Base-by-base conservation (phyloP, 495 filamentous ascomycete species). In the Penicillium cataractarum region DNA sequence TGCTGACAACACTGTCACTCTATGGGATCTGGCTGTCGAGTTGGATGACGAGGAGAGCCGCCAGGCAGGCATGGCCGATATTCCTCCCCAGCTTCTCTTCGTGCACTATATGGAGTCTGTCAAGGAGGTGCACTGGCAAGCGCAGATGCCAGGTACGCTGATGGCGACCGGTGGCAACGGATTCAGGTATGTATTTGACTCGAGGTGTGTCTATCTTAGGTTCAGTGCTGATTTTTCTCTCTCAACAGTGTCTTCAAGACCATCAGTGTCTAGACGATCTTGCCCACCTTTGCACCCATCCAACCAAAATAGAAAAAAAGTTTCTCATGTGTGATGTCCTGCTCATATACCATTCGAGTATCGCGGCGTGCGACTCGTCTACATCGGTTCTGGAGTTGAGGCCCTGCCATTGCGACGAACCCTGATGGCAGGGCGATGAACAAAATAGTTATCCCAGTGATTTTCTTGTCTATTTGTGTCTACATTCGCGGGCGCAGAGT, bases 1-100 rank as follows among this genome's bases (percentile, higher is more conserved):
- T 2, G 95, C 92, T 19, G 95, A 99, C 74, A 93, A 93, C 72
- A 97, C 93, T 10, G 83, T 97, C 26, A 97, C 95, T 2, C 80
- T 97, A 48, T 99, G 95, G 95, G 95, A 99, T 88, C 73, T 99
- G 72, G 90, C 92, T 4, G 95, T 99, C 40, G 95, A 99, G 78
- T 65, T 98, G 58, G 95, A 99, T 67, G 95, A 97, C 68, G 95
- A 99, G 78, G 94, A 97, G 83, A 91, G 85, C 76, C 90, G 94
- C 63, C 93, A 92, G 5, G 93, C 87, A 4, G 94, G 89, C 27
- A 87, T 94, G 44, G 85, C 89, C 57, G 95, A 95, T 61, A 92
- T 99, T 64, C 95, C 95, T 56, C 92, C 95, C 33, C 95, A 98
- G 72, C 75, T 99, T 67, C 78, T 99, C 64, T 99, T 99, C 79